phyloP scores from a whole-genome alignment of 2,329 filamentous ascomycete genomes.

The Diaporthe eres region DNA sequence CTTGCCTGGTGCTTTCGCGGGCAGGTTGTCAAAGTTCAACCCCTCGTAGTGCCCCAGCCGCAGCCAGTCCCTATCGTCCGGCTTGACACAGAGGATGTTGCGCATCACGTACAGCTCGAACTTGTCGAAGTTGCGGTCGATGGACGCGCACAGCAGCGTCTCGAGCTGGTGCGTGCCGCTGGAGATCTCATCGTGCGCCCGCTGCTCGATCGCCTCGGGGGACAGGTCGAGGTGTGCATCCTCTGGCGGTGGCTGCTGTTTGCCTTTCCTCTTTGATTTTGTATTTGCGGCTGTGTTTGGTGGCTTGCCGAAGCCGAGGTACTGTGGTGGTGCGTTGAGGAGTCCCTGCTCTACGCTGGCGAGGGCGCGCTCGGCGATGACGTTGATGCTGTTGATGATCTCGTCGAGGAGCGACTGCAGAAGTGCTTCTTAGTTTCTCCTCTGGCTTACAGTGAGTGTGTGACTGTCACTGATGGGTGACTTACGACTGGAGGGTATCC shows the following conservation, averaged over 20 bases:
- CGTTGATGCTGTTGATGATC: conserved; percentile 97
- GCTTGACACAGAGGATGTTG: conserved; percentile 81
- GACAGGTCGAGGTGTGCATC: conserved; percentile 40
- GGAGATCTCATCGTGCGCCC: conserved; percentile 81
- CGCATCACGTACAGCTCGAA: conserved; percentile 92
- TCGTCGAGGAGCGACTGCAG: conserved; percentile 91
- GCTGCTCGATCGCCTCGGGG: conserved; percentile 56
- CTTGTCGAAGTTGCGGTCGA: conserved; percentile 88
- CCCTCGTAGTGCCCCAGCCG: conserved; percentile 88
- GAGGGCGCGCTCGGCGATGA: conserved; percentile 90
- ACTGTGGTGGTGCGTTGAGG: conserved; percentile 77
- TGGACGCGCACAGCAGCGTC: conserved; percentile 83
- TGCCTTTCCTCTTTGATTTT: conserved; percentile 47
- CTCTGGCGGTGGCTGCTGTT: conserved; percentile 22
- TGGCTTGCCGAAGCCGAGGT: conserved; percentile 80
- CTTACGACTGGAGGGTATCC: conserved; percentile 92
- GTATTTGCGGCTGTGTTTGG: conserved; percentile 41
- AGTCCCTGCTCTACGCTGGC: conserved; percentile 90
- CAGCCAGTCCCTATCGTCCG: conserved; percentile 83
- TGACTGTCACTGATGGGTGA: conserved; percentile 41
- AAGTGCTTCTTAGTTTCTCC: conserved; percentile 30
- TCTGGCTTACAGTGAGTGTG: conserved; percentile 35
- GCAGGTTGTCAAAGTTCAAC: conserved; percentile 59
- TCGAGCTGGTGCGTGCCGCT: conserved; percentile 89
- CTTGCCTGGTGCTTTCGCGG: background rate